Conservation (phyloP, 2,329 filamentous ascomycete genomes). For the Colletotrichum musicola region DNA sequence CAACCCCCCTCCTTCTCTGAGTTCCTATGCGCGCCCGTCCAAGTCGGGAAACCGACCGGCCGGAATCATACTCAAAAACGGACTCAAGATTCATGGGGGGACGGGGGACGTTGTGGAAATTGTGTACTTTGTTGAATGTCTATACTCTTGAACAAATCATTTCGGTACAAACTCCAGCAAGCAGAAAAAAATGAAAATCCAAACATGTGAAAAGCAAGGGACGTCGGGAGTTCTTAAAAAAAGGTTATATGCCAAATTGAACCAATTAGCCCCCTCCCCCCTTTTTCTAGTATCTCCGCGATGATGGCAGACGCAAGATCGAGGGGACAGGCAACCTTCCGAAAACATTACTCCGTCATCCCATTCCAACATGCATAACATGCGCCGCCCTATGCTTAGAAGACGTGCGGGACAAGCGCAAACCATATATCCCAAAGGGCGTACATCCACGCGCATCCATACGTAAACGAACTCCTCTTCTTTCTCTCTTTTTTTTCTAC, state of each 20-base stretch:
- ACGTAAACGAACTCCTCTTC: neutral
- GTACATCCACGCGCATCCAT: neutral
- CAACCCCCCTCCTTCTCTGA: neutral
- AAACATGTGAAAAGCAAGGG: neutral
- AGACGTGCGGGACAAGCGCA: constrained; percentile 24
- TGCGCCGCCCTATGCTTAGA: constrained; percentile 36
- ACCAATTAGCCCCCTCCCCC: constrained; percentile 13
- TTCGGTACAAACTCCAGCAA: constrained; percentile 7
- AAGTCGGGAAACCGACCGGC: neutral
- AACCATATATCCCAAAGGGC: constrained; percentile 3
- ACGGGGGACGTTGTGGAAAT: neutral
- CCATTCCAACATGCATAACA: constrained; percentile 34
- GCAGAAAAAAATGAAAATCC: neutral
- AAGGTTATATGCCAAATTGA: constrained; percentile 26
- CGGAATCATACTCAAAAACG: neutral
- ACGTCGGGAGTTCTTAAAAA: constrained; percentile 2
- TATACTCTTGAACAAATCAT: constrained; percentile 27
- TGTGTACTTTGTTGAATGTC: constrained; percentile 10
- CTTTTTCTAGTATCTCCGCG: neutral
- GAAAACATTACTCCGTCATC: constrained; percentile 27
- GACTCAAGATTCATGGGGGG: neutral
- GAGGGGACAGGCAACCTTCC: neutral
- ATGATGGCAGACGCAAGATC: neutral
- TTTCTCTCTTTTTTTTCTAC: neutral
- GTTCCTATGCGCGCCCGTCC: neutral